Conservation (phyloP, 2,329 filamentous ascomycete species). For the Xylariaceae sp. region DNA sequence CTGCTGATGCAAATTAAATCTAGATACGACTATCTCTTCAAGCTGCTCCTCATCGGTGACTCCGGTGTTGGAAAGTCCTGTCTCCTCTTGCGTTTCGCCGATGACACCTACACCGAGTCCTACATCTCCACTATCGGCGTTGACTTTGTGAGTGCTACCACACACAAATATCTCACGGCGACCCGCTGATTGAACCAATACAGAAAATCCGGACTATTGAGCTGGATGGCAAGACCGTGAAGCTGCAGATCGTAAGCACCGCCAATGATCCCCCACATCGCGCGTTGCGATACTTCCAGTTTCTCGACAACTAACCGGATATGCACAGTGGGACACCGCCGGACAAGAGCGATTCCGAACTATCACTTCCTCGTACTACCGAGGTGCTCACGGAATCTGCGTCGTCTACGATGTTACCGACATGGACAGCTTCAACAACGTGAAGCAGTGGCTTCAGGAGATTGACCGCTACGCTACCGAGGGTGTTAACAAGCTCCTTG, state of each 20-base stretch:
- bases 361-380: constrained; percentile 99
- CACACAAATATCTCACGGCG: constrained; percentile 19
- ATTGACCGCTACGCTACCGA: constrained; percentile 99
- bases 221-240: constrained; percentile 98
- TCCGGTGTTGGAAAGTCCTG: constrained; percentile 99
- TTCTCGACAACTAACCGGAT: constrained; percentile 30
- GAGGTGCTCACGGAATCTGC: constrained; percentile 97
- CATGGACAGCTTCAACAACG: constrained; percentile 99
- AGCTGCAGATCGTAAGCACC: constrained; percentile 88
- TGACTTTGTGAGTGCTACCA: constrained; percentile 75
- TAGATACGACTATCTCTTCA: constrained; percentile 99
- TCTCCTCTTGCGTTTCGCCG: constrained; percentile 93
- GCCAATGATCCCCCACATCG: not conserved
- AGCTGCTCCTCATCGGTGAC: constrained; percentile 99
- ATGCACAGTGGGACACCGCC: constrained; percentile 91
- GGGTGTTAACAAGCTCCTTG: constrained; percentile 98
- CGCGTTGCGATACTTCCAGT: not conserved
- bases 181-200: constrained; percentile 23
- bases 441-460: constrained; percentile 99
- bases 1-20: constrained; percentile 19
- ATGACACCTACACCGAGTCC: constrained; percentile 98
- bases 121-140: constrained; percentile 99
- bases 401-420: constrained; percentile 99
- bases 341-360: constrained; percentile 99
- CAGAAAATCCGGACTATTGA: constrained; percentile 99